Conservation (phyloP, 108 stramenopile species). For the Stephanodiscus triporus region DNA sequence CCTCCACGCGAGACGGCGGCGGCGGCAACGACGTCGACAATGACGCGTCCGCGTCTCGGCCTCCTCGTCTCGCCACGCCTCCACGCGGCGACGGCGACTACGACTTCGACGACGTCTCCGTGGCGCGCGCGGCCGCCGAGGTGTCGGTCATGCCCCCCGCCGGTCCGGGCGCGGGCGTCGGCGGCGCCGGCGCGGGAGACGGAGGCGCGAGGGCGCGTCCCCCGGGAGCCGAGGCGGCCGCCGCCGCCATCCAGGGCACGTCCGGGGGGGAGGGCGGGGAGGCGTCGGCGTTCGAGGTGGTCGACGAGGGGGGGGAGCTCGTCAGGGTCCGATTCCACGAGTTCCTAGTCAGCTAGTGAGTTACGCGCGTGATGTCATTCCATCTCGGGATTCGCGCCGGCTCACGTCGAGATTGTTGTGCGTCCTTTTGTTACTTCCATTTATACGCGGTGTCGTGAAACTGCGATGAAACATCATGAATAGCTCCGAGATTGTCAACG, state of each 20-base stretch:
- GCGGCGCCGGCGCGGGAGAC: constrained; percentile 3
- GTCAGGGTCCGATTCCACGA: constrained; percentile 72
- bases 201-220: constrained; percentile 7
- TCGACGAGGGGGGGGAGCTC: constrained; percentile 79
- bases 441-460: background rate
- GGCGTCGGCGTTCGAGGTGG: constrained; percentile 48
- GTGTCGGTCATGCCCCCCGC: constrained; percentile 13
- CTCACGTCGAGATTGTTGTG: background rate
- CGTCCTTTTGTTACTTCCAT: background rate
- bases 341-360: constrained; percentile 74
- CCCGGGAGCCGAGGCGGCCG: constrained; percentile 41
- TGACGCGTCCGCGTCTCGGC: background rate
- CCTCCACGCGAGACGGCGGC: background rate
- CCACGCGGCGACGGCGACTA: background rate
- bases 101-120: constrained; percentile 17
- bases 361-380: background rate
- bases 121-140: constrained; percentile 26
- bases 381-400: too few species aligned
- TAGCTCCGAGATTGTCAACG: constrained; percentile 41
- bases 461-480: background rate
- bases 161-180: background rate
- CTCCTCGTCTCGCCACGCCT: background rate
- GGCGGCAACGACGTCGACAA: background rate
- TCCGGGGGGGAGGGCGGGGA: constrained; percentile 45
- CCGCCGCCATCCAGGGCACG: constrained; percentile 78